Percentiles rank a stretch among this genome's conserved stretches.
Evolutionary conservation across 1,284 basidiomycete genomes (phyloP).

Genomic region (Ganoderma sinense): DNA sequence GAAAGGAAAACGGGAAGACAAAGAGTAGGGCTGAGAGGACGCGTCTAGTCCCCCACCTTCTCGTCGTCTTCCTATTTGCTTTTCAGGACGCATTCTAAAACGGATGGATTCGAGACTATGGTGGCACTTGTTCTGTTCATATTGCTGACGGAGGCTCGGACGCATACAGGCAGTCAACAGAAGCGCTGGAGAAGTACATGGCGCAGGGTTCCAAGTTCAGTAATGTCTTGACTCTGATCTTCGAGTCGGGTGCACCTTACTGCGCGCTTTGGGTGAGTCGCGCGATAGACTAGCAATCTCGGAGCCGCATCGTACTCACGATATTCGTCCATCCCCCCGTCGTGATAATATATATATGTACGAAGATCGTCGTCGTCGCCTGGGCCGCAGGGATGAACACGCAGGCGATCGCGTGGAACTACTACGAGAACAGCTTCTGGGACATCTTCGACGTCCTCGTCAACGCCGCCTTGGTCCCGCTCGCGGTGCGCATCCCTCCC

Average conservation of each 20-base stretch:
- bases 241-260: neutral
- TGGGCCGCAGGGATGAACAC: neutral
- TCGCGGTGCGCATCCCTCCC: neutral
- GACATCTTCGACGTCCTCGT: constrained; percentile 5
- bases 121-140: neutral
- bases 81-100: too few species aligned
- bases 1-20: too few species aligned
- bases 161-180: neutral
- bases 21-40: too few species aligned
- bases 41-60: too few species aligned
- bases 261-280: neutral
- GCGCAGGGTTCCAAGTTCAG: neutral
- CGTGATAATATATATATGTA: too few species aligned
- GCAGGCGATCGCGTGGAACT: constrained; percentile 1
- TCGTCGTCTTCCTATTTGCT: too few species aligned
- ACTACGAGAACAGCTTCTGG: constrained; percentile 1
- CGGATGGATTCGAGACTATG: too few species aligned
- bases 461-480: neutral
- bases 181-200: neutral
- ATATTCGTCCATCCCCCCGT: neutral
- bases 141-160: neutral
- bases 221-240: neutral
- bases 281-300: neutral
- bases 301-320: neutral
- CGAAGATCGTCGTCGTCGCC: neutral